Evolutionary conservation across 1,139 yeast genomes (phyloP), one percentile per base, ranked within the genome.

Genomic region (Geotrichum klebahnii): DNA sequence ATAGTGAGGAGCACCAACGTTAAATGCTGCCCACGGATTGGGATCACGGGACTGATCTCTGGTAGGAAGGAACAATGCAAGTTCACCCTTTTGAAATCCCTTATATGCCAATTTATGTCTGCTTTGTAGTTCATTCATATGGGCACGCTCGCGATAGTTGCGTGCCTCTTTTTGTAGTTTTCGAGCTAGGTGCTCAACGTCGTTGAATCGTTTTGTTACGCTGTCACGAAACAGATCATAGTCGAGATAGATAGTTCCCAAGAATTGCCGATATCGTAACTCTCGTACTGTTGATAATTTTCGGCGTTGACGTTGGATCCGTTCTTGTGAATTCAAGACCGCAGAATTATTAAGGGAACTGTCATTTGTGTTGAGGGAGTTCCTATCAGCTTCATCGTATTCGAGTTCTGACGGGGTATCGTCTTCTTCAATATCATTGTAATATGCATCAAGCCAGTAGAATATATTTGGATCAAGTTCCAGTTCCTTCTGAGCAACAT

Each of bases 161-260:
- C 79, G 80, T 56, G 79, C 82, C 58, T 89, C 96, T 61, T 83
- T 83, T 52, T 90, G 86, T 53, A 87, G 75, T 61, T 81, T 84
- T 61, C 94, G 82, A 0, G 97, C 97, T 59, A 89, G 75, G n/a
- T 84, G 81, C 65, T 92, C 97, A 46, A 90, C 95, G 63, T 90
- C 97, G 53, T 79, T 79, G 62, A 92, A 89, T 54, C 98, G 74
- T 61, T 84, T 82, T 31, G 82, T 74, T 2, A 89, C 81, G 1
- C 89, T 82, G 44, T 77, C 76, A 46, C 81, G 74, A 60, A 84
- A 81, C 51, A 83, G 71, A 34, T 73, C 76, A 53, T 72, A 72
- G 55, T 81, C 77, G 31, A 77, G 65, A 39, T 67, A 67, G 10
- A 73, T 66, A 40, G 64, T 66, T 44, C 61, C 63, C 36, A 66